phyloP scores from a whole-genome alignment of 208 protist genomes.

The Wallacemonas sp. region DNA sequence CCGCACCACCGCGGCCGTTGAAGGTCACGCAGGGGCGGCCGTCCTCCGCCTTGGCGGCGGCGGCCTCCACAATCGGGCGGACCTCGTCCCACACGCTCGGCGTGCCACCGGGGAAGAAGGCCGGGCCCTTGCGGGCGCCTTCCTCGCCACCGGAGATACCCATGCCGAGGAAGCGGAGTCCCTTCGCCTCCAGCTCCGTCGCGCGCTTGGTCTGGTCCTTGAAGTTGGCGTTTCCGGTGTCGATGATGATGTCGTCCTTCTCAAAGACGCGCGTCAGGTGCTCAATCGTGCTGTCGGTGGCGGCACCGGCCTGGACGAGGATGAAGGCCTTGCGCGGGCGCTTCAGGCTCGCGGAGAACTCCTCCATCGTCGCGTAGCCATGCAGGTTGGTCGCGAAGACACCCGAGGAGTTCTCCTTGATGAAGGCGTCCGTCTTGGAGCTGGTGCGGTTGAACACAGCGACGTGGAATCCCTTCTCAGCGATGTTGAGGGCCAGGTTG shows the following conservation, averaged over 20 bases:
- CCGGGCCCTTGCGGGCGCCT: slow-evolving; percentile 97
- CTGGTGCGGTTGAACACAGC: slow-evolving; percentile 94
- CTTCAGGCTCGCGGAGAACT: slow-evolving; percentile 81
- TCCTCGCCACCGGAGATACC: slow-evolving; percentile 99
- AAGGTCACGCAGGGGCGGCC: slow-evolving; percentile 93
- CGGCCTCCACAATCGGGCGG: slow-evolving; percentile 95
- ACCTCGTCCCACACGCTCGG: slow-evolving; percentile 91
- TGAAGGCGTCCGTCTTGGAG: slow-evolving; percentile 85
- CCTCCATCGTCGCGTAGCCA: slow-evolving; percentile 79
- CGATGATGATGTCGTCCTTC: slow-evolving; percentile 95
- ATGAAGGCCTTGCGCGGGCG: slow-evolving; percentile 94
- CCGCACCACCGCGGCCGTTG: slow-evolving; percentile 96
- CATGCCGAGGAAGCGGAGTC: slow-evolving; percentile 95
- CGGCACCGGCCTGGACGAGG: slow-evolving; percentile 96
- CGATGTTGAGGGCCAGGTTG: slow-evolving; percentile 99
- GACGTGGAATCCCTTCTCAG: slow-evolving; percentile 94
- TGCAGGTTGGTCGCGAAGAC: slow-evolving; percentile 65
- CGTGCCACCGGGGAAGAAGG: slow-evolving; percentile 98
- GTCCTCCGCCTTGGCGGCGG: slow-evolving; percentile 95
- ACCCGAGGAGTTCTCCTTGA: slow-evolving; percentile 56
- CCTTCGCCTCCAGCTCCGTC: slow-evolving; percentile 77
- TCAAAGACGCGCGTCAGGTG: slow-evolving; percentile 81
- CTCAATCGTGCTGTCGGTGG: slow-evolving; percentile 96
- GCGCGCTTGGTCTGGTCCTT: slow-evolving; percentile 94
- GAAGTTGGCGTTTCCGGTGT: slow-evolving; percentile 97